Evolutionary conservation across 371 early-diverging fungal genomes (phyloP), one percentile per base, ranked within the genome.

Genomic region (Gilbertella persicaria): DNA sequence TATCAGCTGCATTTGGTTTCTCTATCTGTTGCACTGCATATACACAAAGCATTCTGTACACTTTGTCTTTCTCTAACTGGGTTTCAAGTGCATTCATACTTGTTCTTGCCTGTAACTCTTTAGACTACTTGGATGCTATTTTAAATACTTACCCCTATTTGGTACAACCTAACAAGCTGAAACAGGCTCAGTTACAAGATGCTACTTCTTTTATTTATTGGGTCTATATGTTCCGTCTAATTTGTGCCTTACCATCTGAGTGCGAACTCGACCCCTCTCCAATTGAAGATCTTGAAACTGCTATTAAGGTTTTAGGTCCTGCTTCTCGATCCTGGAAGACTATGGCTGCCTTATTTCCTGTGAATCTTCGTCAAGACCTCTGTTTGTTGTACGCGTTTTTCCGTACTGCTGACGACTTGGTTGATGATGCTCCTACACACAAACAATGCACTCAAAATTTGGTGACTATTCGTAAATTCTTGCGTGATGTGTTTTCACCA

Each of bases 351-450:
- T 49, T 83, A 1, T 81, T 75, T 30, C 80, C 80, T 21, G 48
- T 59, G 5, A 67, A 75, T 28, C 53, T 83, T 14, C 64, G 80
- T 5, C 71, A 74, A 51, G 80, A 81, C 45, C 50, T 82, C 14
- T 66, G 73, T 33, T 58, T 76, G 3, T 49, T 84, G 4, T 84
- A 84, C 50, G 79, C 74, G 2, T 79, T 80, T 45, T 84, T 80
- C 44, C 81, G 84, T 21, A 58, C 73, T 26, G 70, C 73, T 8
- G 84, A 84, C 53, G 84, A 84, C 48, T 58, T 84, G n/a, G 68
- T 74, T 3, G 84, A 84, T 55, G 70, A 64, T 38, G 62, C 64
- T 0, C 57, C 62, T 37, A 62, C 64, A 4, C 55, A 47, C n/a
- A 48, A 53, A 19, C 45, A 59, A 45, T 39, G 64, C 7, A 46